Conservation (phyloP, 2,329 filamentous ascomycete genomes). For the Rhexocercosporidium sp. region DNA sequence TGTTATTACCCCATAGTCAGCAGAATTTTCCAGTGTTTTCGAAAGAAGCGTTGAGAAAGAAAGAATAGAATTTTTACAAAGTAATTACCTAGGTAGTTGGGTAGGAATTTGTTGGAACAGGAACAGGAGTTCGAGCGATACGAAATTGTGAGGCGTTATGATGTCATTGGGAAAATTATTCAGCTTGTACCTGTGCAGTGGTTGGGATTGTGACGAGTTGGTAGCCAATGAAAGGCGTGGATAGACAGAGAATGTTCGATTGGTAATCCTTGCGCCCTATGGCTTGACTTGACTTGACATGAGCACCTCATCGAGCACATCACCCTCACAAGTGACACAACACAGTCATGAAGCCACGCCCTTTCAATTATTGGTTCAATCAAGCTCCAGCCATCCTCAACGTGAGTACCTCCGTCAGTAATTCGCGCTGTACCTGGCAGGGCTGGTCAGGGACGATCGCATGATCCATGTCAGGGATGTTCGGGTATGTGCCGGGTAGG, state of each 20-base stretch:
- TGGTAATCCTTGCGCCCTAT: neutral
- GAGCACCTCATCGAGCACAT: neutral
- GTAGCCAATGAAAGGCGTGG: neutral
- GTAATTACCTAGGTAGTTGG: neutral
- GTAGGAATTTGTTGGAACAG: neutral
- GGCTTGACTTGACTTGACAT: neutral
- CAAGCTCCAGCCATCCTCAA: too few relatives aligned
- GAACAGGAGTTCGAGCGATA: too few relatives aligned
- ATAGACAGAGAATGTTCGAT: neutral
- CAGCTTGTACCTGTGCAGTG: neutral
- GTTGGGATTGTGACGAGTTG: neutral
- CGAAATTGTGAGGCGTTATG: neutral
- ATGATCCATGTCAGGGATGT: too few relatives aligned
- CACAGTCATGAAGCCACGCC: too few relatives aligned
- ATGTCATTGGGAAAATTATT: neutral
- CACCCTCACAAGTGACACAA: neutral
- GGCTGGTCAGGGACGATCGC: too few relatives aligned
- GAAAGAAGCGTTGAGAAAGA: neutral
- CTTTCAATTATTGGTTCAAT: too few relatives aligned
- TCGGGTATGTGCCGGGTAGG: conserved; percentile 1
- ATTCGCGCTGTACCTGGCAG: too few relatives aligned
- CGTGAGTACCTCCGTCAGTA: too few relatives aligned
- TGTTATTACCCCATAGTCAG: conserved; percentile 6
- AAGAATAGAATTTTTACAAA: neutral
- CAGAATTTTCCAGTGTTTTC: neutral